Evolutionary conservation across 352 stramenopile genomes (phyloP).

Genomic region (Globisporangium middletonii): DNA sequence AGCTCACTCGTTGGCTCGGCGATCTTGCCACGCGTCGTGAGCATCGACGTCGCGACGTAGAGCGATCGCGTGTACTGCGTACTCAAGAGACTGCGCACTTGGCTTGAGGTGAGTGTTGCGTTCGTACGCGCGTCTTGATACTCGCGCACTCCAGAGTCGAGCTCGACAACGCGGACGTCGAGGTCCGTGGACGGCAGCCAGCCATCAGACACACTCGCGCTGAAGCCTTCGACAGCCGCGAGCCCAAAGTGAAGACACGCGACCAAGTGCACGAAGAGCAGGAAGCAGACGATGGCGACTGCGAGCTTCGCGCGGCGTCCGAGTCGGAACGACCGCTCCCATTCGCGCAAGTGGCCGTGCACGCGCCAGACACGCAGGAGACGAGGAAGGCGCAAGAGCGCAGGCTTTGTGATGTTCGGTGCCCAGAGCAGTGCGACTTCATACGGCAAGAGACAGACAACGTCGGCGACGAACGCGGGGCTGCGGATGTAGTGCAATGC

Average conservation of each 20-base stretch:
- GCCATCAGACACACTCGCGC: constrained; percentile 7
- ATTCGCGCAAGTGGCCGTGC: constrained; percentile 17
- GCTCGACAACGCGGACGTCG: constrained; percentile 9
- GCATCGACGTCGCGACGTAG: constrained; percentile 23
- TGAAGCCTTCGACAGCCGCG: constrained; percentile 23
- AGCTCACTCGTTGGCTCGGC: constrained; percentile 26
- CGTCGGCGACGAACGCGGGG: constrained; percentile 29
- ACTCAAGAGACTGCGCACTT: constrained; percentile 6
- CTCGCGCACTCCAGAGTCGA: constrained; percentile 17
- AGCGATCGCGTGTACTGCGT: constrained; percentile 27
- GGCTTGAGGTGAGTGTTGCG: background rate
- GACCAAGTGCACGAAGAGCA: constrained; percentile 38
- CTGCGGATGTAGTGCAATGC: constrained; percentile 27
- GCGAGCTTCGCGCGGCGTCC: constrained; percentile 17
- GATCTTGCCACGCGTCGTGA: constrained; percentile 20
- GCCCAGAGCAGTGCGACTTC: constrained; percentile 12
- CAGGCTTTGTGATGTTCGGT: background rate
- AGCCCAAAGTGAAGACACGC: constrained; percentile 34
- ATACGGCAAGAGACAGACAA: constrained; percentile 36
- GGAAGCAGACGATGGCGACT: constrained; percentile 29
- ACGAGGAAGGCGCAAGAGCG: constrained; percentile 27
- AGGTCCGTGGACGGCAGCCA: constrained; percentile 28
- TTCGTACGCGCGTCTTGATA: background rate
- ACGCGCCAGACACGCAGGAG: constrained; percentile 22
- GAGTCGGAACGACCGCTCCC: constrained; percentile 32